Conservation (phyloP, 495 filamentous ascomycete species). For the Terfezia claveryi region DNA sequence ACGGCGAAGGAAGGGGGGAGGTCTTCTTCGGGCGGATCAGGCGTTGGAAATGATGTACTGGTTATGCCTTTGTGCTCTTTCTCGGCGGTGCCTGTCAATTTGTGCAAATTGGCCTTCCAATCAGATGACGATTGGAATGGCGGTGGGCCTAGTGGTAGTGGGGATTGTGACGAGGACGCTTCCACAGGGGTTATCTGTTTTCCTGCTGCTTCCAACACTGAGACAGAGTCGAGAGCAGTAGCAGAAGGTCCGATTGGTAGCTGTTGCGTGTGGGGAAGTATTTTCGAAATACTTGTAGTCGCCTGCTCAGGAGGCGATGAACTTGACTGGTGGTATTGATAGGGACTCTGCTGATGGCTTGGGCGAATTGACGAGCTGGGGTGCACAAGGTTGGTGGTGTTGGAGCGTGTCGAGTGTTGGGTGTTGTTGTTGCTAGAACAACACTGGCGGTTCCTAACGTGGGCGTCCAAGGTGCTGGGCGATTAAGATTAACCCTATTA, state of each 20-base stretch:
- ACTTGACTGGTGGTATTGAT: neutral
- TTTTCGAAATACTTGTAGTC: neutral
- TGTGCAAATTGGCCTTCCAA: neutral
- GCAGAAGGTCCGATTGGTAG: neutral
- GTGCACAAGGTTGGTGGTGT: too few relatives aligned
- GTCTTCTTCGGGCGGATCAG: neutral
- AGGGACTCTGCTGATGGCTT: too few relatives aligned
- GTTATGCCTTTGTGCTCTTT: neutral
- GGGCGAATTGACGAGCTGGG: too few relatives aligned
- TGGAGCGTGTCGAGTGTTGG: too few relatives aligned
- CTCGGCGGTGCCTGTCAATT: neutral
- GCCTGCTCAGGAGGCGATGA: neutral
- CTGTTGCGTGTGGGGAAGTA: neutral
- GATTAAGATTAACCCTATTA: too few relatives aligned
- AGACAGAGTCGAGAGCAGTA: neutral
- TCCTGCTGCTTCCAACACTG: neutral
- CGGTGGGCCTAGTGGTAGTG: neutral
- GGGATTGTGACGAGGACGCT: neutral
- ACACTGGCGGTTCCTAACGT: too few relatives aligned
- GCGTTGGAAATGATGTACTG: neutral
- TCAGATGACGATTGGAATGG: neutral
- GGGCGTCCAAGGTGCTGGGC: too few relatives aligned
- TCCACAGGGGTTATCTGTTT: neutral
- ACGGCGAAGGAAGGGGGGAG: neutral
- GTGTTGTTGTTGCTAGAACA: too few relatives aligned